Base-by-base conservation (phyloP, 2,329 filamentous ascomycete species). In the Aspergillus ruber region DNA sequence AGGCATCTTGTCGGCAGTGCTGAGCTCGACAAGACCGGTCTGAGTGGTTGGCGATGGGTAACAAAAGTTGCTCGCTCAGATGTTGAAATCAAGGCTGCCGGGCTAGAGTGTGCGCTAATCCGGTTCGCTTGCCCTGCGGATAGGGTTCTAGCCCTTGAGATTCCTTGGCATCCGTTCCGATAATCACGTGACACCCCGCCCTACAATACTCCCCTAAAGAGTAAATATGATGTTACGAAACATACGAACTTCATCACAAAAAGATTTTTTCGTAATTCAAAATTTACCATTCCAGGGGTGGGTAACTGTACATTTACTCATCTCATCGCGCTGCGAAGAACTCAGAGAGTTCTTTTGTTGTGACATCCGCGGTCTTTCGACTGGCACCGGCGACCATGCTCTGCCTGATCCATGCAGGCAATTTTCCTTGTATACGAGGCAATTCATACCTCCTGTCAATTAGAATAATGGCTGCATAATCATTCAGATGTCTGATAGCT, bases 381-480 rank as follows among this genome's bases (percentile, higher is more conserved):
- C 55, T 45, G 43, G 54, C 47, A 27, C 53, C 50, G 35, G 57
- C 50, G 15, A 56, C 57, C 50, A 95, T 69, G 32, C 86, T 88
- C 9, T 77, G 80, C 56, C 79, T 79, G 60, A 98, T 97, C 93
- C 93, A 98, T 1, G 80, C 83, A 0, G 93, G 93, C 56, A 98
- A 69, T 70, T 96, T 97, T 20, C 69, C 72, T 57, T 81, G 79
- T 51, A 97, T 89, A 46, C 86, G 78, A 43, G 82, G 75, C 23
- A 78, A 81, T n/a, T 77, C 80, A 68, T 93, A 98, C 44, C 93
- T 76, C 53, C 79, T 76, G 68, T 98, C 93, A 29, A 93, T 74
- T 62, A 98, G 78, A 48, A 96, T 71, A 53, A 98, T 96, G 13
- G 86, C 84, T 4, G 93, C 93, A 69, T 95, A 97, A 69, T 98